Percentiles rank a stretch among this genome's conserved stretches.
phyloP scores from a whole-genome alignment of 805 yeast species.

The Scheffersomyces lignosus region DNA sequence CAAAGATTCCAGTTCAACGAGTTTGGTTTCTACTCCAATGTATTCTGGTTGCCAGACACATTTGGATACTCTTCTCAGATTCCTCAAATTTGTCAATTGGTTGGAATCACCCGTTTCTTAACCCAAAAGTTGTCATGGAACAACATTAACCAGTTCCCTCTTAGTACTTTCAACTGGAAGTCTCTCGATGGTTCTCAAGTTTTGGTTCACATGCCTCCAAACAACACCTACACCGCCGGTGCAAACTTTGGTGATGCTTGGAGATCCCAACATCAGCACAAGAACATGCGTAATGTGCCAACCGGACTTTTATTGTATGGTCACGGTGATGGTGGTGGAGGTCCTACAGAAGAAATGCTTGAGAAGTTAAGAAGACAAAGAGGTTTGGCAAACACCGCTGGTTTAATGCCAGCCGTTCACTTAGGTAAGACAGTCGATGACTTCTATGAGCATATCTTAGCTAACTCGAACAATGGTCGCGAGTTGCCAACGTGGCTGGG shows the following conservation, averaged over 20 bases:
- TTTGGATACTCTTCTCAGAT: slow-evolving; percentile 95
- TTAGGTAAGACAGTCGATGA: slow-evolving; percentile 78
- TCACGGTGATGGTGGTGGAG: slow-evolving; percentile 98
- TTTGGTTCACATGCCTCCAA: slow-evolving; percentile 97
- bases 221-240: slow-evolving; percentile 89
- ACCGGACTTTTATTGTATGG: slow-evolving; percentile 84
- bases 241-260: slow-evolving; percentile 93
- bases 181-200: slow-evolving; percentile 94
- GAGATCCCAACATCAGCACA: slow-evolving; percentile 77
- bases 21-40: slow-evolving; percentile 72
- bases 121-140: slow-evolving; percentile 97
- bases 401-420: slow-evolving; percentile 77
- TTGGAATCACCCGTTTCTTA: slow-evolving; percentile 79
- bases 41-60: slow-evolving; percentile 96
- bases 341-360: slow-evolving; percentile 91
- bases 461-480: slow-evolving; percentile 62
- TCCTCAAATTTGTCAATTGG: slow-evolving; percentile 88
- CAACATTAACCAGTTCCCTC: slow-evolving; percentile 87
- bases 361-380: slow-evolving; percentile 91
- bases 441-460: slow-evolving; percentile 67
- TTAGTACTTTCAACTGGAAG: slow-evolving; percentile 91
- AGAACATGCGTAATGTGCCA: slow-evolving; percentile 77
- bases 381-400: slow-evolving; percentile 80
- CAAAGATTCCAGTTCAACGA: slow-evolving; percentile 80
- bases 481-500: slow-evolving; percentile 87